These are phyloP conservation scores for Lithospermum erythrorhizon DNA, from an alignment of 257 asterid genomes.

Conservation along the genomic window DNA sequence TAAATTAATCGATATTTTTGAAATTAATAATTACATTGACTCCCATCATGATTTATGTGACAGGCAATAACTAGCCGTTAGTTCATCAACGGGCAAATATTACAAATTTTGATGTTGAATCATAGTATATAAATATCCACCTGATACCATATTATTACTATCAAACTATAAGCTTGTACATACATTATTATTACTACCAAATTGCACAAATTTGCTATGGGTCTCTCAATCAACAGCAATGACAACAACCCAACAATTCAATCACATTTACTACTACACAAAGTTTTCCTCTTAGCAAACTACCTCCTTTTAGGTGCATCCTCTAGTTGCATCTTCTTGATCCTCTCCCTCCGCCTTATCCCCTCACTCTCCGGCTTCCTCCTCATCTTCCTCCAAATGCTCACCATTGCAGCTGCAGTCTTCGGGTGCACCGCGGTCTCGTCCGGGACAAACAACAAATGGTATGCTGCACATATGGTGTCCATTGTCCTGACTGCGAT, in stretches of 20 bases:
- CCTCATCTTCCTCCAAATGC: conserved; percentile 64
- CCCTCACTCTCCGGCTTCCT: conserved; percentile 50
- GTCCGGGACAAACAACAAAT: conserved; percentile 1
- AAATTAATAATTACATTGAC: no score
- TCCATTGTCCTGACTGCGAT: conserved; percentile 30
- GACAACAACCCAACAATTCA: conserved; percentile 1
- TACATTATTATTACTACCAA: not conserved
- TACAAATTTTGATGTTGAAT: no score
- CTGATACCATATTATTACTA: no score
- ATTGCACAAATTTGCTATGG: not conserved
- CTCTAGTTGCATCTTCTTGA: conserved; percentile 67
- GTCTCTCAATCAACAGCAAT: conserved; percentile 1
- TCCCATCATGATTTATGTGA: not conserved
- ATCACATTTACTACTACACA: not conserved
- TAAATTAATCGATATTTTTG: no score
- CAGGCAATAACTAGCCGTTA: not conserved
- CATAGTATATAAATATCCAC: not conserved
- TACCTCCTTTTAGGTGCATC: conserved; percentile 41
- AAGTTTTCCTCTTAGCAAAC: not conserved
- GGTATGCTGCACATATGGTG: conserved; percentile 31
- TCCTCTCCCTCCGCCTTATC: conserved; percentile 65
- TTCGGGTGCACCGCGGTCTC: conserved; percentile 41
- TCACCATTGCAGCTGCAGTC: conserved; percentile 57
- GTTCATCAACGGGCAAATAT: not conserved
- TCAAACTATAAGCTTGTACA: not conserved